Evolutionary conservation across 768 basidiomycete species (phyloP).

Genomic region (Termitomyces sp.): DNA sequence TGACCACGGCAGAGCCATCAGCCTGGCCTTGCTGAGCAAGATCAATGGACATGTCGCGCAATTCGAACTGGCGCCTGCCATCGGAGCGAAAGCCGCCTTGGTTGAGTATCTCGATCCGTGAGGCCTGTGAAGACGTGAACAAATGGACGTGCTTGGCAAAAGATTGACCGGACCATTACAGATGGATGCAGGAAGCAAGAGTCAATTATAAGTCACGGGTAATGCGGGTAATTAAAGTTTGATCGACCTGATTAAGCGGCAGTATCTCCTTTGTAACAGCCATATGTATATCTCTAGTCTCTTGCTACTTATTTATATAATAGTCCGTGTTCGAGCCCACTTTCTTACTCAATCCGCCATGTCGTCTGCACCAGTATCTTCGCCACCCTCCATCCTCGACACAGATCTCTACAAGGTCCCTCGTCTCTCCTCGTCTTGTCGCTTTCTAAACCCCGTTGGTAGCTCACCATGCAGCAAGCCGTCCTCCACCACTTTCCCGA

Average conservation of each 20-base stretch:
- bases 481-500: slow-evolving; percentile 74
- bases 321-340: not conserved
- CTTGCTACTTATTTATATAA: not conserved
- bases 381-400: slow-evolving; percentile 67
- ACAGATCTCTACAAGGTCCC: slow-evolving; percentile 91
- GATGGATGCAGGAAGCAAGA: not conserved
- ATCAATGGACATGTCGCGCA: slow-evolving; percentile 76
- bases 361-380: slow-evolving; percentile 28
- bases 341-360: slow-evolving; percentile 20
- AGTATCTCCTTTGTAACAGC: slow-evolving; percentile 11
- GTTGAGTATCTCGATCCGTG: slow-evolving; percentile 71
- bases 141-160: not conserved
- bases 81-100: slow-evolving; percentile 88
- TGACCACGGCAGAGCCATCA: slow-evolving; percentile 79
- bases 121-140: slow-evolving; percentile 26
- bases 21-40: slow-evolving; percentile 69
- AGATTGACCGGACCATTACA: slow-evolving; percentile 17
- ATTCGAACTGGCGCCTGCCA: slow-evolving; percentile 86
- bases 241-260: not conserved
- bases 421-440: not conserved
- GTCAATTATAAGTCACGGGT: not conserved
- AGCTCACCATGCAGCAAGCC: slow-evolving; percentile 97
- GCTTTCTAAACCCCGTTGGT: slow-evolving; percentile 5
- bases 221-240: not conserved
- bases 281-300: not conserved